Base-by-base conservation (phyloP, 352 stramenopile genomes). In the Globisporangium irregulare region DNA sequence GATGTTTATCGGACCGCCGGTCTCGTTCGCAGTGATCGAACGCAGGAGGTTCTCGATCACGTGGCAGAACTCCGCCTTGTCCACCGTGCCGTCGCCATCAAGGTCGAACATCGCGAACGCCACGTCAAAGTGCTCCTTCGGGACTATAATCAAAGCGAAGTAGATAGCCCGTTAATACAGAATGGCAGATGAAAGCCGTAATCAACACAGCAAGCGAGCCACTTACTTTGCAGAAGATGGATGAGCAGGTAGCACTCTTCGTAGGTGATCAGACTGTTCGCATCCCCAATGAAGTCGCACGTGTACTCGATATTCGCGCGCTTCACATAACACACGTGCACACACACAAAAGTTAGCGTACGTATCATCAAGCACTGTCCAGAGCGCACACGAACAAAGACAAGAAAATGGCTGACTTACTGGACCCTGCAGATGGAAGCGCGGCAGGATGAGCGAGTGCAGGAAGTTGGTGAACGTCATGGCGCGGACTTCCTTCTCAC, bases 391-490 rank as follows among this genome's bases (percentile, higher is more conserved):
- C 36, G 36, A 43, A 43, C 36, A 43, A 43, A 43, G 15, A 32
- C 12, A 43, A 43, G 36, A 18, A 5, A 48, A 48, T 51, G 3
- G 29, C n/a, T 14, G 36, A 43, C 50, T 34, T 66, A 93, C 84
- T 36, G 84, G 84, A 7, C 73, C 51, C 32, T 79, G 74, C 29
- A 86, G 71, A 69, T 84, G 84, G 73, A 93, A 93, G 67, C 85
- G 84, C 15, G 83, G 81, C 12, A 94, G 71, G 29, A 90, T 79
- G 43, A 92, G 75, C 59, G 86, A 91, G 65, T 92, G 83, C 57
- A 94, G 57, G 63, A 94, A 94, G 74, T 92, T 79, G 18, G 86
- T 93, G 69, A 91, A 92, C n/a, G 73, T 94, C 86, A 94, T 93
- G 57, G 67, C 78, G 36, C 75, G 76, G 24, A 69, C 72, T 8